phyloP scores from a whole-genome alignment of 2,329 filamentous ascomycete species.

The Fusarium drepaniforme region DNA sequence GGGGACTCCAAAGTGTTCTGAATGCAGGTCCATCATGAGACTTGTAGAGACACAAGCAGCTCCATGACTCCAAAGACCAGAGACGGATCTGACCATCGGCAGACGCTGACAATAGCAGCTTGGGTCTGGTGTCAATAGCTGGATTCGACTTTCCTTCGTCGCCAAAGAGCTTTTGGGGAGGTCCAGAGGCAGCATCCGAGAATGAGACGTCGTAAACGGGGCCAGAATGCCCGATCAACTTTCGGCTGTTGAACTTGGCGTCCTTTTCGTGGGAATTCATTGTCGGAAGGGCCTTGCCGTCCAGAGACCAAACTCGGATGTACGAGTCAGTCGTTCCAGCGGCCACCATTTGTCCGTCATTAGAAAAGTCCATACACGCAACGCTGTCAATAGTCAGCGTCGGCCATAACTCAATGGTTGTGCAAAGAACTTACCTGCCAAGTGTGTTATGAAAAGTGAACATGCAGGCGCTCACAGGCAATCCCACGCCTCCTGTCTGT shows the following conservation, averaged over 20 bases:
- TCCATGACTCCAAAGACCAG: constrained; percentile 93
- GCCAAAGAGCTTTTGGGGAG: constrained; percentile 63
- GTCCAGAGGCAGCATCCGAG: constrained; percentile 75
- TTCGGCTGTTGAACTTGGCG: constrained; percentile 70
- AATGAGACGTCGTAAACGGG: constrained; percentile 93
- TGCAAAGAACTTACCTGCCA: constrained; percentile 73
- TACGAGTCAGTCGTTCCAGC: constrained; percentile 94
- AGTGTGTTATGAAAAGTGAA: constrained; percentile 98
- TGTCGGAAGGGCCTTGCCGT: constrained; percentile 83
- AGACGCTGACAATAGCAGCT: constrained; percentile 87
- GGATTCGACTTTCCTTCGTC: constrained; percentile 58
- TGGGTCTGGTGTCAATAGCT: constrained; percentile 67
- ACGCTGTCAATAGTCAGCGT: constrained; percentile 64
- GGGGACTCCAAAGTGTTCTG: constrained; percentile 90
- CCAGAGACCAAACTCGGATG: constrained; percentile 92
- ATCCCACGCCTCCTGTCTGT: constrained; percentile 84
- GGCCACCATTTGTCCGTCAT: constrained; percentile 88
- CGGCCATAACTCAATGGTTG: background rate
- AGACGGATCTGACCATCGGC: constrained; percentile 90
- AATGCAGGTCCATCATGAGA: constrained; percentile 92
- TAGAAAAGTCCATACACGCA: constrained; percentile 95
- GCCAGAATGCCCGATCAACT: constrained; percentile 90
- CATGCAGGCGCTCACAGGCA: constrained; percentile 92
- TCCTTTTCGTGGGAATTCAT: constrained; percentile 70
- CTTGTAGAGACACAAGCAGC: constrained; percentile 94